Conservation (phyloP, 169 alveolate genomes). For the Plasmodium inui region DNA sequence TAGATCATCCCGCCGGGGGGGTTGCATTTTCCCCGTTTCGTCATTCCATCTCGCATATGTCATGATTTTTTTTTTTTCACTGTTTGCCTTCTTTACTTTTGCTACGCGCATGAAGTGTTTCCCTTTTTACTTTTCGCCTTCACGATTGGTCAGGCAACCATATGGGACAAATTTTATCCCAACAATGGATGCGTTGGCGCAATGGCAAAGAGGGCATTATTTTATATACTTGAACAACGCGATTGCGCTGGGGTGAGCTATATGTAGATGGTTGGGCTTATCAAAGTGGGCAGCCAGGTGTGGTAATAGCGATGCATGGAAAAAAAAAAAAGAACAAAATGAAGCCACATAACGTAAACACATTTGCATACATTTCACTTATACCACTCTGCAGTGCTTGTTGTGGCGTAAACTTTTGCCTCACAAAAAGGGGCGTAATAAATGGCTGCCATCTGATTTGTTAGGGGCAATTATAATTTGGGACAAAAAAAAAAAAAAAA, state of each 20-base stretch:
- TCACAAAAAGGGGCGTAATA: background rate
- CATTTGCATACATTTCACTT: too few relatives aligned
- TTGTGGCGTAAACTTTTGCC: background rate
- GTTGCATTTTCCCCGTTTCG: background rate
- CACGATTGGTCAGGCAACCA: background rate
- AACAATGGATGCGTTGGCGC: background rate
- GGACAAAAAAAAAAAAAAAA: background rate
- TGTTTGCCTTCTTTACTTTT: background rate
- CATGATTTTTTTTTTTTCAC: background rate
- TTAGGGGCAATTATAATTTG: background rate
- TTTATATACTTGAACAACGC: background rate
- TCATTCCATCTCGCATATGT: background rate
- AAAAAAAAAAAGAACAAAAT: too few relatives aligned
- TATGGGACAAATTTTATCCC: background rate
- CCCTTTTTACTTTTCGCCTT: background rate
- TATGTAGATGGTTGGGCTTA: background rate
- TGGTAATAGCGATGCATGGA: background rate
- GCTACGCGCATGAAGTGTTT: background rate
- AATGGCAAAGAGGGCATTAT: background rate
- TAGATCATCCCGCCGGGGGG: background rate
- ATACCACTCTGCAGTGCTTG: background rate
- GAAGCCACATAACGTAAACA: too few relatives aligned
- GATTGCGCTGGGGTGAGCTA: background rate
- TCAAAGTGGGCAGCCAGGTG: background rate
- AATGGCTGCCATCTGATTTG: background rate